Base-by-base conservation (phyloP, 2,329 filamentous ascomycete genomes). In the Alternaria tenuissima region DNA sequence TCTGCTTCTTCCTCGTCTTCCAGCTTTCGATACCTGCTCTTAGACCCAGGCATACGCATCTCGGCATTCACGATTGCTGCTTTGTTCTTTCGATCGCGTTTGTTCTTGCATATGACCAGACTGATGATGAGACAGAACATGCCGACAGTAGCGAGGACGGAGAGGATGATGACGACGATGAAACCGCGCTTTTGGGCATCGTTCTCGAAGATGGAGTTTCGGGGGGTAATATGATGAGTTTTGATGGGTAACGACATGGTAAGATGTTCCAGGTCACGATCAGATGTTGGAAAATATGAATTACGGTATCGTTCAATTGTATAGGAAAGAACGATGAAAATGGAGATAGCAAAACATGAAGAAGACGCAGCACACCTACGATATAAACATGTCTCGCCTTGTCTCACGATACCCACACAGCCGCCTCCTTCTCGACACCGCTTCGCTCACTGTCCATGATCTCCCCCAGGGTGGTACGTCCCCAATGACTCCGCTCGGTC, bases 141-240 rank as follows among this genome's bases (percentile, higher is more conserved):
- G 51, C 56, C 56, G 20, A 55, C 36, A 5, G 56, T 59, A 1
- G 56, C 56, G 12, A 59, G 28, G 8, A 59, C 8, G 3, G 24
- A 55, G 11, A 59, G 56, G 4, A 59, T 20, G n/a, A 59, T 59
- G 34, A 59, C 56, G 26, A 59, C 36, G 28, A 59, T 16, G 20
- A 59, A 55, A 18, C 56, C 56, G 14, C 56, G 56, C 39, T 49
- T 55, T 22, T 59, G 39, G 14, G 16, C 18, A 0, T 43, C 42
- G 7, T 55, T 36, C 1, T 55, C 16, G 36, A 59, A 59, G n/a
- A 59, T 55, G 18, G 56, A 59, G 36, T 26, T n/a, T 24, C 39
- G 39, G 12, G 20, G n/a, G 12, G 12, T 4, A n/a, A 22, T 26
- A n/a, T 4, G 32, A 20, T 18, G 20, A 24, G 8, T 34, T 11